A percentile compares a stretch with the other conserved stretches of the same genome.
Evolutionary conservation across 148 eudicot species (phyloP).

Genomic region (Vaccinium corymbosum): DNA sequence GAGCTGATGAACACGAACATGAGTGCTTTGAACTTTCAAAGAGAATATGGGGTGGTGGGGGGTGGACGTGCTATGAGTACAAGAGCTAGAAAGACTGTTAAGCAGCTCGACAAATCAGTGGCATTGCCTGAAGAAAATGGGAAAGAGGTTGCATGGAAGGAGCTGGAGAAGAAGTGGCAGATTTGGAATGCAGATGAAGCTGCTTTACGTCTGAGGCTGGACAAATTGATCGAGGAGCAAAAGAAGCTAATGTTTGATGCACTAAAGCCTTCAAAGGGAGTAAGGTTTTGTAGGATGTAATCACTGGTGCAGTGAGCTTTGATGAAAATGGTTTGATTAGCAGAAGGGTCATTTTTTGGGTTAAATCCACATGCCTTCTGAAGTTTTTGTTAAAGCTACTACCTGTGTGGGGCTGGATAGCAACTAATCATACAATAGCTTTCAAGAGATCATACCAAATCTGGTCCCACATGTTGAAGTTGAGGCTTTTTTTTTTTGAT

Average conservation of each 20-base stretch:
- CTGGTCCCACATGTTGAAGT: too few relatives aligned
- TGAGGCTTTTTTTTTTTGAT: too few relatives aligned
- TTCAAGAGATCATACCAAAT: background rate
- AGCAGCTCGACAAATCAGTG: background rate
- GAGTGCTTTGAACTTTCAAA: conserved; percentile 40
- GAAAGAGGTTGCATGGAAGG: conserved; percentile 17
- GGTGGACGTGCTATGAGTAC: background rate
- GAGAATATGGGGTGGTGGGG: conserved; percentile 46
- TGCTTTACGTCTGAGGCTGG: conserved; percentile 15
- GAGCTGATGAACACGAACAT: conserved; percentile 31
- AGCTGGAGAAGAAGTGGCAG: conserved; percentile 44
- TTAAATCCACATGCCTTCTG: background rate
- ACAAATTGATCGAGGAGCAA: conserved; percentile 23
- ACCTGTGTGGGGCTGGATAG: background rate
- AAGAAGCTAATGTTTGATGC: conserved; percentile 17
- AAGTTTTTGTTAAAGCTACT: background rate
- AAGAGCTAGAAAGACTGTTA: conserved; percentile 15
- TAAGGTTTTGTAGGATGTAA: background rate
- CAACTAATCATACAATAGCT: background rate
- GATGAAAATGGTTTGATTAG: background rate
- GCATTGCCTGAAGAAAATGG: conserved; percentile 3
- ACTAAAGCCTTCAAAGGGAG: conserved; percentile 13
- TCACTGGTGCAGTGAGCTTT: background rate
- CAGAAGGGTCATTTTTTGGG: background rate
- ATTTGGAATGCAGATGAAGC: conserved; percentile 21